phyloP scores from a whole-genome alignment of 768 basidiomycete species.

The Sarcomyxa edulis region DNA sequence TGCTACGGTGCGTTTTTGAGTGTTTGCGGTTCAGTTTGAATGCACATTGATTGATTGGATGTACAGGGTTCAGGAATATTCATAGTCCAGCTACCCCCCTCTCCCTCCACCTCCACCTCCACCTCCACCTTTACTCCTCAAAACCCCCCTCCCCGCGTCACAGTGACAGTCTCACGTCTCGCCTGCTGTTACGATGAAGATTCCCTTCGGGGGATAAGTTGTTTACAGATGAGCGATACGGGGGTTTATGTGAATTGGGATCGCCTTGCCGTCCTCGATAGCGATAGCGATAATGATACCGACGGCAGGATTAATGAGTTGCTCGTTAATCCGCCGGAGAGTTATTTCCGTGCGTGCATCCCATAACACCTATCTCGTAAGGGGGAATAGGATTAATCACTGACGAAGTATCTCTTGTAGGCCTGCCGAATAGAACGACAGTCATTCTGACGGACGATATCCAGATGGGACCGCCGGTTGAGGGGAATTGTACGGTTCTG shows the following conservation, averaged over 20 bases:
- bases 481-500: too few relatives aligned
- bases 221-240: conserved; percentile 51
- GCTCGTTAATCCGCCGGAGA: too few relatives aligned
- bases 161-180: conserved; percentile 19
- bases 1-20: conserved; percentile 35
- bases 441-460: too few relatives aligned
- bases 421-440: too few relatives aligned
- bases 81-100: conserved; percentile 17
- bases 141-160: conserved; percentile 11
- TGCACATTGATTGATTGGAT: conserved; percentile 3
- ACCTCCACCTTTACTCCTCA: conserved; percentile 1
- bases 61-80: conserved; percentile 25
- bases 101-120: conserved; percentile 12
- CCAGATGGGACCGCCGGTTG: too few relatives aligned
- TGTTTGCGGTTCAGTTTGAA: conserved; percentile 5
- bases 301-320: too few relatives aligned
- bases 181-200: conserved; percentile 24
- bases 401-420: too few relatives aligned
- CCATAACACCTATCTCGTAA: too few relatives aligned
- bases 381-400: too few relatives aligned
- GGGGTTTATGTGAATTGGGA: conserved; percentile 47
- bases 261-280: too few relatives aligned
- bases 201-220: conserved; percentile 31
- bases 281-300: too few relatives aligned
- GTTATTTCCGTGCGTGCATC: too few relatives aligned